phyloP scores from a whole-genome alignment of 73 alveolate species.

The Symbiodinium pilosum region DNA sequence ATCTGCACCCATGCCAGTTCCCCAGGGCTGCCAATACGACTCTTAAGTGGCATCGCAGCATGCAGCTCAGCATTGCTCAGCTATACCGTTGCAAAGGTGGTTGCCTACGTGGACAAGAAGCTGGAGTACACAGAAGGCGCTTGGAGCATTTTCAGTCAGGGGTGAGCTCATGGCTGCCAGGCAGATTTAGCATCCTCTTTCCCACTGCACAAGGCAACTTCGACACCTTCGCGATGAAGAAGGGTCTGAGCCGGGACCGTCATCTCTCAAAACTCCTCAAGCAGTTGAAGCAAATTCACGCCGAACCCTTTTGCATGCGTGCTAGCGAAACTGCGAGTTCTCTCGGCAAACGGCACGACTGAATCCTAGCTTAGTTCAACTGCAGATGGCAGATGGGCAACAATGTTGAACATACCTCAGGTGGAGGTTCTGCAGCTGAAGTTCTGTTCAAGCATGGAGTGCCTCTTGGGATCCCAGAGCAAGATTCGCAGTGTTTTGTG shows the following conservation, averaged over 20 bases:
- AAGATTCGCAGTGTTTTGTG: too few relatives aligned
- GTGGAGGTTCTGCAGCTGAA: too few relatives aligned
- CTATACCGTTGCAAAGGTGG: slow-evolving; percentile 11
- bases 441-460: too few relatives aligned
- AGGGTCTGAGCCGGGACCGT: slow-evolving; percentile 76
- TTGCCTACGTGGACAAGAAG: slow-evolving; percentile 85
- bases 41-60: not conserved
- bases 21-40: not conserved
- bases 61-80: not conserved
- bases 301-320: too few relatives aligned
- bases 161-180: not conserved
- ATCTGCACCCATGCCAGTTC: slow-evolving; percentile 87
- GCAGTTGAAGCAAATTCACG: too few relatives aligned
- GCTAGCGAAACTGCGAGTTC: too few relatives aligned
- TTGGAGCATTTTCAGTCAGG: not conserved
- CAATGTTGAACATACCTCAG: too few relatives aligned
- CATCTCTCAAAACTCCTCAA: too few relatives aligned
- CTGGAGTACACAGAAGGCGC: slow-evolving; percentile 83
- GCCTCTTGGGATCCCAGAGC: too few relatives aligned
- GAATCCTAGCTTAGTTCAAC: too few relatives aligned
- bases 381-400: too few relatives aligned
- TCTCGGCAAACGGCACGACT: too few relatives aligned
- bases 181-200: not conserved
- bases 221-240: slow-evolving; percentile 69
- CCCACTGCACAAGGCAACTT: slow-evolving; percentile 29